Percentiles rank a stretch among this genome's conserved stretches.
These are phyloP conservation scores for Yamadazyma dendronema DNA, from an alignment of 1,139 yeast genomes.

Conservation along the genomic window DNA sequence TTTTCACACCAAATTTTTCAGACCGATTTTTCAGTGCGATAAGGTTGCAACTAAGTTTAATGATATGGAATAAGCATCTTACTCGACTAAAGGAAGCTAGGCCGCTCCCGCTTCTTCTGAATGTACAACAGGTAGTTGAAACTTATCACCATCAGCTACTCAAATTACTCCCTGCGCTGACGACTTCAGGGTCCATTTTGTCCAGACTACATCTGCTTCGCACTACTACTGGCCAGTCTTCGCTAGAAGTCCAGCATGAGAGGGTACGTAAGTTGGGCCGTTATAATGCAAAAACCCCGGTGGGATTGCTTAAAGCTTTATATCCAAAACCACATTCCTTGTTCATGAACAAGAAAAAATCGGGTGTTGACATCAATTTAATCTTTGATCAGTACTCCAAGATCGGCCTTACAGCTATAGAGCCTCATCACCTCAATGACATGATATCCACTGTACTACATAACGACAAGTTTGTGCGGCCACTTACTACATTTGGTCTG, in stretches of 20 bases:
- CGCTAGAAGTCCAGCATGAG: background rate
- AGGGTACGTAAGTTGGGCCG: background rate
- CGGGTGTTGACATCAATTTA: background rate
- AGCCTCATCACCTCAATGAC: constrained; percentile 36
- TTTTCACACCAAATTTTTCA: too few relatives aligned
- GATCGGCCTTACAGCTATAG: constrained; percentile 6
- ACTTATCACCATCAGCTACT: background rate
- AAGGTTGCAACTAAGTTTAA: too few relatives aligned
- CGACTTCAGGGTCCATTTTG: background rate
- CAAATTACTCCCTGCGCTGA: background rate
- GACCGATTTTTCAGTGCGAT: too few relatives aligned
- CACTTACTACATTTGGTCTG: constrained; percentile 8
- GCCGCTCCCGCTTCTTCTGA: background rate
- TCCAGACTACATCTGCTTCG: background rate
- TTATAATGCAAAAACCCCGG: constrained; percentile 8
- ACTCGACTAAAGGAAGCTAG: background rate
- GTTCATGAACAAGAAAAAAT: constrained; percentile 5
- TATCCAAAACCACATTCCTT: constrained; percentile 6
- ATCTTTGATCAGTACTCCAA: constrained; percentile 7
- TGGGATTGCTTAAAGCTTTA: constrained; percentile 5
- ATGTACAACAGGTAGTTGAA: background rate
- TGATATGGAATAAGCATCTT: background rate
- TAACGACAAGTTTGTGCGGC: constrained; percentile 10
- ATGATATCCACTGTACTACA: constrained; percentile 29
- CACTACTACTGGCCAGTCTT: background rate